Conservation (phyloP, 1,284 basidiomycete species). For the Fistulina hepatica region DNA sequence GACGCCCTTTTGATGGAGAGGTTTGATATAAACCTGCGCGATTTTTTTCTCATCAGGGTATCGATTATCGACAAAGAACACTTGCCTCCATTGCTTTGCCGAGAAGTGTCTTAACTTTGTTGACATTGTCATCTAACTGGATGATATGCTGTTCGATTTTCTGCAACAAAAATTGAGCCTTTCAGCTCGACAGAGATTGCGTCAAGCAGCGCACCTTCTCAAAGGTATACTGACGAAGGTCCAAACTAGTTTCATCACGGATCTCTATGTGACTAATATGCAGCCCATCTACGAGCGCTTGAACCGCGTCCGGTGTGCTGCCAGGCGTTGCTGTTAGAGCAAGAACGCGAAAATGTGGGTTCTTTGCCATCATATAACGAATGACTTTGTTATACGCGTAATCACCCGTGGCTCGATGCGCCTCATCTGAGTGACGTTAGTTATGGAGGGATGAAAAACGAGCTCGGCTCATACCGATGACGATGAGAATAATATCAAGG, state of each 20-base stretch:
- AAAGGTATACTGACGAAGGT: conserved; percentile 81
- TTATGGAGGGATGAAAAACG: conserved; percentile 3
- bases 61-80: conserved; percentile 6
- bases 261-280: conserved; percentile 97
- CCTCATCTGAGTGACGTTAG: conserved; percentile 61
- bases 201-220: conserved; percentile 52
- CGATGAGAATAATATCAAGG: conserved; percentile 69
- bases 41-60: conserved; percentile 6
- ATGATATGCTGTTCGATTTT: conserved; percentile 64
- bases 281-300: conserved; percentile 86
- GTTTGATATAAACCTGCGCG: conserved; percentile 30
- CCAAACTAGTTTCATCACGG: conserved; percentile 83
- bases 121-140: conserved; percentile 50
- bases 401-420: conserved; percentile 87
- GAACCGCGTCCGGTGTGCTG: conserved; percentile 75
- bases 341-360: conserved; percentile 87
- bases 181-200: background rate
- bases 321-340: conserved; percentile 96
- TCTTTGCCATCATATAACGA: conserved; percentile 85
- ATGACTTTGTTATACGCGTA: conserved; percentile 91
- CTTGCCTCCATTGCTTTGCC: conserved; percentile 65
- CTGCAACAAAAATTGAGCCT: conserved; percentile 29
- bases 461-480: conserved; percentile 48
- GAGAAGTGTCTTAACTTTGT: conserved; percentile 45
- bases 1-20: conserved; percentile 22